Percentiles rank a stretch among this genome's conserved stretches.
Evolutionary conservation across 23 red algal genomes (phyloP).

Genomic region (Gracilariopsis chorda): DNA sequence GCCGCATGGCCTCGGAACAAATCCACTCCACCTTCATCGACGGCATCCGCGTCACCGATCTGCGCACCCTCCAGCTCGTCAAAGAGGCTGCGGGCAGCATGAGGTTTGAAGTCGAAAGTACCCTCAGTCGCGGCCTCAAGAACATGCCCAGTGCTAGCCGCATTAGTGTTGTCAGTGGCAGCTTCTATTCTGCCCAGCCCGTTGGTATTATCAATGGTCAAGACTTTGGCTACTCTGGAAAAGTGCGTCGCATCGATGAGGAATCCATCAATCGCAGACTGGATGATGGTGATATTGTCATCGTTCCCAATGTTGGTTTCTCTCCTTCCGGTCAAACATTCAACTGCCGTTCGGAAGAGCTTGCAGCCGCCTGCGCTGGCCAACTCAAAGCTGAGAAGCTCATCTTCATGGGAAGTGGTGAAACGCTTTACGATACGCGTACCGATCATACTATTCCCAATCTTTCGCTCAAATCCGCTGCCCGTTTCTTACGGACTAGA

Average conservation of each 20-base stretch:
- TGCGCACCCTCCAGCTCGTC: conserved; percentile 53
- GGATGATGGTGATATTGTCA: conserved; percentile 87
- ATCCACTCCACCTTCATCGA: conserved; percentile 28
- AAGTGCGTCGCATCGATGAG: conserved; percentile 86
- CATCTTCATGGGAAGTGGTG: conserved; percentile 87
- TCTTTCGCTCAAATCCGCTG: conserved; percentile 78
- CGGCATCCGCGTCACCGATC: conserved; percentile 75
- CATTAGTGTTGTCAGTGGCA: conserved; percentile 80
- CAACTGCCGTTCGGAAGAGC: conserved; percentile 85
- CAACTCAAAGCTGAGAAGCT: conserved; percentile 91
- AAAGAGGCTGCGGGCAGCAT: conserved; percentile 82
- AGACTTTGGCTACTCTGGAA: conserved; percentile 90
- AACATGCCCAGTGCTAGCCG: conserved; percentile 67
- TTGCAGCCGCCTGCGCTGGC: conserved; percentile 71
- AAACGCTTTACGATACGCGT: conserved; percentile 78
- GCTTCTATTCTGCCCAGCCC: conserved; percentile 95
- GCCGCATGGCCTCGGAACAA: conserved; percentile 34
- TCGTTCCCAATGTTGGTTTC: conserved; percentile 84
- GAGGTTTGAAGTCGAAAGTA: conserved; percentile 88
- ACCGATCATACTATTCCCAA: conserved; percentile 81
- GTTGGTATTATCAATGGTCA: conserved; percentile 90
- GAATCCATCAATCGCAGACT: conserved; percentile 70
- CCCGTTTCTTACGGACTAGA: conserved; percentile 60
- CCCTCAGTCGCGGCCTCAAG: conserved; percentile 66
- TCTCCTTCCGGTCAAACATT: conserved; percentile 90